A percentile compares a stretch with the other conserved stretches of the same genome.
phyloP scores from a whole-genome alignment of 2,329 filamentous ascomycete species.

The Beauveria asiatica region DNA sequence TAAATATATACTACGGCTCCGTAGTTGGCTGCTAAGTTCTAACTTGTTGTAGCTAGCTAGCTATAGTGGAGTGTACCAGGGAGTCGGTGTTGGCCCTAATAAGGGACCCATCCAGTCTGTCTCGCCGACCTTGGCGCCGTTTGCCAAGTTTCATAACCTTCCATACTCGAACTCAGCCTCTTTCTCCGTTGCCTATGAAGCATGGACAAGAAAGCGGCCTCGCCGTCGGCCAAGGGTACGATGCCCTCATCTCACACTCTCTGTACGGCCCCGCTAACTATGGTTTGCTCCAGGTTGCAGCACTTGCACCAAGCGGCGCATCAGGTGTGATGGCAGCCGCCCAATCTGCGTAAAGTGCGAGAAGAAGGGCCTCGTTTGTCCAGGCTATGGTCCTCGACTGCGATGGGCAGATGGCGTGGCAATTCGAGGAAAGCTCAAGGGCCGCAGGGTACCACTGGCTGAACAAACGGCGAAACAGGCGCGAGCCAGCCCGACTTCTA shows the following conservation, averaged over 20 bases:
- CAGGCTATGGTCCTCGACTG: constrained; percentile 19
- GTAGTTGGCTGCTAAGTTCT: no score
- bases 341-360: constrained; percentile 21
- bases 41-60: no score
- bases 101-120: no score
- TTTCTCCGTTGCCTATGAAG: background rate
- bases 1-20: no score
- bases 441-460: constrained; percentile 14
- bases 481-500: background rate
- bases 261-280: background rate
- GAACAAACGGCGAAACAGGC: background rate
- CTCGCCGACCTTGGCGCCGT: background rate
- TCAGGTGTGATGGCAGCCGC: constrained; percentile 19
- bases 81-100: no score
- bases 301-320: constrained; percentile 22
- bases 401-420: constrained; percentile 23
- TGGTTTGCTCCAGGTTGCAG: constrained; percentile 16
- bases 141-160: background rate
- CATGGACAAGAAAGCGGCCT: background rate
- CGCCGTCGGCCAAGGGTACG: constrained; percentile 1
- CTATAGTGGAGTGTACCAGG: no score
- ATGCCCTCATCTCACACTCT: background rate
- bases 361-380: constrained; percentile 21
- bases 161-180: background rate
- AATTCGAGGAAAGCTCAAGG: constrained; percentile 19